Base-by-base conservation (phyloP, 2,329 filamentous ascomycete species). In the Cadophora sp. region DNA sequence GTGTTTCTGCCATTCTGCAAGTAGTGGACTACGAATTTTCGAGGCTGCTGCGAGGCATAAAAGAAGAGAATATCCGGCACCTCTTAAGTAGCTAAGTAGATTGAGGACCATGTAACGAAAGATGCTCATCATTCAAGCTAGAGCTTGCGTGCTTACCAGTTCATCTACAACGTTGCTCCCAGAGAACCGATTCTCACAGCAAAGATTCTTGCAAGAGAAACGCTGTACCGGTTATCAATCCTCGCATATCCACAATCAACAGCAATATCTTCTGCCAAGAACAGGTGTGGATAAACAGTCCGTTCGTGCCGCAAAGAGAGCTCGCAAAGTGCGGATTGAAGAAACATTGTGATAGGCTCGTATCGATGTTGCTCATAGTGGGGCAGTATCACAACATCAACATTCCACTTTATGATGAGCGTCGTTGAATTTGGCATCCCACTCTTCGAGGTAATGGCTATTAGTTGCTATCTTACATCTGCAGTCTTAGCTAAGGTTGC, bases 381-480 rank as follows among this genome's bases (percentile, higher is more conserved):
- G 59, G 59, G 59, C 40, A 62, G 29, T 50, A 31, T 50, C 59
- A 50, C 59, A 46, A 50, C 59, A 62, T 62, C 59, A 48, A 34
- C 12, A 27, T 62, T 50, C 12, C 12, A 29, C 19, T 48, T 9
- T 16, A 22, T 29, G 4, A 27, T 19, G 43, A 48, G 43, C 6
- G 43, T 48, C 19, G 19, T 48, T 48, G 19, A 19, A 22, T 48
- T 48, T 22, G 43, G n/a, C n/a, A 48, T 48, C 43, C 43, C 43
- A 48, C 43, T 48, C 19, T 48, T 48, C 43, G n/a, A 4, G 19
- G n/a, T n/a, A 48, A 6, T 14, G 22, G 7, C 22, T 22, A 8
- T 11, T 22, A 48, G n/a, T 22, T 22, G 19, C 19, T 9, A 22
- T 48, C 43, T 48, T n/a, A 2, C 19, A 48, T 48, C 43, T 11